phyloP scores from a whole-genome alignment of 2,329 filamentous ascomycete genomes.

The Xylariaceae sp. region DNA sequence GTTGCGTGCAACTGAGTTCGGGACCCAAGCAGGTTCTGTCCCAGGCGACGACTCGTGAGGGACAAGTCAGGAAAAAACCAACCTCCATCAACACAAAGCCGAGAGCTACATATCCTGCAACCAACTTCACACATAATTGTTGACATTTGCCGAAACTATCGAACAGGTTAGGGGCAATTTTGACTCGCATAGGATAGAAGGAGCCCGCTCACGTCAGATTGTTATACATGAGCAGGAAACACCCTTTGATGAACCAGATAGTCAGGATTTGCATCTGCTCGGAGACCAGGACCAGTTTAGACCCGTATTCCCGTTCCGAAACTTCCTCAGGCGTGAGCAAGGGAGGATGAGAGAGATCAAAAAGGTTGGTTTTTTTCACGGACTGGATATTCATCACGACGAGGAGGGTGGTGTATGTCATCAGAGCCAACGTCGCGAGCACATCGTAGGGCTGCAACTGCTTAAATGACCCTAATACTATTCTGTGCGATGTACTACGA shows the following conservation, averaged over 20 bases:
- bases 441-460: conserved; percentile 53
- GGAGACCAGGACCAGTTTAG: conserved; percentile 59
- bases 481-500: conserved; percentile 37
- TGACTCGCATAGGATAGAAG: neutral
- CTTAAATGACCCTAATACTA: conserved; percentile 42
- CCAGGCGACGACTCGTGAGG: neutral
- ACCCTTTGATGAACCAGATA: conserved; percentile 54
- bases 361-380: conserved; percentile 57
- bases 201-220: conserved; percentile 45
- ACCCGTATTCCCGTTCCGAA: conserved; percentile 44
- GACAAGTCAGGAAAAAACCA: conserved; percentile 11
- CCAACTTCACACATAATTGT: conserved; percentile 45
- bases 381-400: conserved; percentile 52
- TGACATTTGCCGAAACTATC: conserved; percentile 43
- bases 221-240: conserved; percentile 54
- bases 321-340: conserved; percentile 44
- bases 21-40: no score
- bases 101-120: conserved; percentile 45
- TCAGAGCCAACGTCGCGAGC: conserved; percentile 50
- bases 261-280: conserved; percentile 59
- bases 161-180: neutral
- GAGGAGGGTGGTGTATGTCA: conserved; percentile 52
- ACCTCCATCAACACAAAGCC: conserved; percentile 48
- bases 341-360: conserved; percentile 44
- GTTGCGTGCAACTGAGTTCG: no score